Base-by-base conservation (phyloP, 768 basidiomycete genomes). In the Kwoniella heveanensis region DNA sequence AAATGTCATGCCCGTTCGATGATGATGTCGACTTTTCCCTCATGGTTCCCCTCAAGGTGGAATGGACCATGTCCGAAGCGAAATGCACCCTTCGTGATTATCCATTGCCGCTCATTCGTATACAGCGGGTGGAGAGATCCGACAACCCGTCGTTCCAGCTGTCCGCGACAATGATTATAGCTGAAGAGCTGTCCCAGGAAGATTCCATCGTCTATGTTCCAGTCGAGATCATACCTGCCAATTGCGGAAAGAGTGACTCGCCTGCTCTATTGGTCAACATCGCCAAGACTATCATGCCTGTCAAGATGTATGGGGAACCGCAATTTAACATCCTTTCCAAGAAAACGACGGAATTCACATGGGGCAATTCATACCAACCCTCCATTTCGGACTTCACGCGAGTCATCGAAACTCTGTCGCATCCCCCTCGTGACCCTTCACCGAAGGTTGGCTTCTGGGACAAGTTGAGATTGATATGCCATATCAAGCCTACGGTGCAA, bases 381-480 rank as follows among this genome's bases (percentile, higher is more conserved):
- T 88, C 88, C 1, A 89, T 90, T 24, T 90, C 93, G 74, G 94
- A 96, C 74, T 77, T 96, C 49, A 87, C 90, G 83, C 85, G 87
- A 49, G 83, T 93, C 21, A 75, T 97, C 26, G 94, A 96, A 60
- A 88, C 88, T 1, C 74, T 98, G 57, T 86, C 90, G 2, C 87
- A 87, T 67, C 83, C 89, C 21, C 86, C 90, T 54, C 84, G 86
- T 49, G 94, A 98, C 79, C 83, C 86, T 22, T 94, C 92, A 1
- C 89, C 91, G 13, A 83, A 85, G 10, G 73, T 95, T 65, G 94
- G 92, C 7, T 95, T 96, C 77, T 96, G 94, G 94, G 94, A 97
- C 78, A 97, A 96, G 84, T 87, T 89, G 63, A 70, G 83, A 64
- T 63, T 71, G 36, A 83, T 91, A 22, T 84, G 94, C 65, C 94